These are phyloP conservation scores for Clavispora fructus DNA, from an alignment of 805 yeast genomes.

Conservation along the genomic window DNA sequence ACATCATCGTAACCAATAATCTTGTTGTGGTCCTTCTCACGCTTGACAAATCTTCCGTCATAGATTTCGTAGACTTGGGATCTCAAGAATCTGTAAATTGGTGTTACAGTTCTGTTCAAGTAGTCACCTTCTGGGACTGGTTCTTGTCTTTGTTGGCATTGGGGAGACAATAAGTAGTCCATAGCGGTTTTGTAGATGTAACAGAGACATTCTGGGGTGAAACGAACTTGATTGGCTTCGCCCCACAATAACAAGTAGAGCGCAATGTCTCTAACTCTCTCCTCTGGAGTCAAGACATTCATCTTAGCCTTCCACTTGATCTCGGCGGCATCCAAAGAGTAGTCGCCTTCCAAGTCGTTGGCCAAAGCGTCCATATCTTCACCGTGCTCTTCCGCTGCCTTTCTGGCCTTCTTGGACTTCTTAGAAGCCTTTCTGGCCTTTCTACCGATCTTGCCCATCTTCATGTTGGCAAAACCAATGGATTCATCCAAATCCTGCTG, in stretches of 20 bases:
- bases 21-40: slow-evolving; percentile 79
- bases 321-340: slow-evolving; percentile 77
- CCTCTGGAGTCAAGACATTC: slow-evolving; percentile 68
- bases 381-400: slow-evolving; percentile 63
- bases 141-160: slow-evolving; percentile 81
- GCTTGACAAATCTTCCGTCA: slow-evolving; percentile 77
- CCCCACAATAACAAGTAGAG: slow-evolving; percentile 79
- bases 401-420: slow-evolving; percentile 71
- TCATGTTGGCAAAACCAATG: slow-evolving; percentile 79
- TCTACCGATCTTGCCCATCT: slow-evolving; percentile 66
- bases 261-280: slow-evolving; percentile 74
- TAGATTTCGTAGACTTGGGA: slow-evolving; percentile 76
- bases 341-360: slow-evolving; percentile 73
- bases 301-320: slow-evolving; percentile 82
- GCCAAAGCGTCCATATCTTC: slow-evolving; percentile 58
- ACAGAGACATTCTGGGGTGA: slow-evolving; percentile 77
- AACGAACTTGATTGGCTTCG: slow-evolving; percentile 91
- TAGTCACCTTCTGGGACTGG: slow-evolving; percentile 88
- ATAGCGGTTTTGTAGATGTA: slow-evolving; percentile 92
- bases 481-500: slow-evolving; percentile 83
- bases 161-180: slow-evolving; percentile 84
- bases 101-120: slow-evolving; percentile 88
- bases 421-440: slow-evolving; percentile 78
- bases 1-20: slow-evolving; percentile 95
- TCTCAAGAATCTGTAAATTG: slow-evolving; percentile 75